Conservation (phyloP, 306 rosid genomes). For the Myrica gale region DNA sequence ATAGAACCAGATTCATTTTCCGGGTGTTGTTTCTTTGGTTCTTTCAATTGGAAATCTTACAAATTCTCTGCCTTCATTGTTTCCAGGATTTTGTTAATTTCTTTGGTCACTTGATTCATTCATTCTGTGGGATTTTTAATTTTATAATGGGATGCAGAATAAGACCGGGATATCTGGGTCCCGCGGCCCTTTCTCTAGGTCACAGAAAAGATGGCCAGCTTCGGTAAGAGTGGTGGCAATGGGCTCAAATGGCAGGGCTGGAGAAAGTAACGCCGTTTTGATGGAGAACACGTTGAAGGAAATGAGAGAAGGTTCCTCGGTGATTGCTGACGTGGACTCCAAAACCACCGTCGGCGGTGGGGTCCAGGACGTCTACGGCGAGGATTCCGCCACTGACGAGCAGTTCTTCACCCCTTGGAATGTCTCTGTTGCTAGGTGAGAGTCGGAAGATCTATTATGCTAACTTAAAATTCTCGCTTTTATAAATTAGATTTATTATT, state of each 20-base stretch:
- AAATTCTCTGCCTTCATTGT: neutral
- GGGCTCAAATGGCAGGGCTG: conserved; percentile 42
- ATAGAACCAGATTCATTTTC: conserved; percentile 9
- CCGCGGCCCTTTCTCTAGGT: conserved; percentile 29
- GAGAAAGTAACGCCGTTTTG: conserved; percentile 56
- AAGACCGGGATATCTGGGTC: conserved; percentile 43
- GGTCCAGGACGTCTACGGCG: conserved; percentile 64
- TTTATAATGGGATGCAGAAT: conserved; percentile 31
- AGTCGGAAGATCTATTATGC: conserved; percentile 6
- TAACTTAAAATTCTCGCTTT: neutral
- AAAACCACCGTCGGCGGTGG: conserved; percentile 45
- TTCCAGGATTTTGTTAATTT: neutral
- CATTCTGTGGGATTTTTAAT: neutral
- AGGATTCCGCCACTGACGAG: conserved; percentile 74
- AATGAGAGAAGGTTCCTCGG: conserved; percentile 32
- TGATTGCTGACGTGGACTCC: conserved; percentile 37
- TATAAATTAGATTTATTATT: neutral
- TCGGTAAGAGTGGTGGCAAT: conserved; percentile 46
- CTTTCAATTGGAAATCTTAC: neutral
- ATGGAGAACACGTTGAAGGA: conserved; percentile 56
- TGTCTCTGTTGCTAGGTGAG: conserved; percentile 82
- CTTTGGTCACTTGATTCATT: conserved; percentile 9
- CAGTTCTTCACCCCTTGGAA: conserved; percentile 83
- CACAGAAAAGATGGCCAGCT: conserved; percentile 38
- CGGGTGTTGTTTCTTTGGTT: conserved; percentile 11